These are phyloP conservation scores for Lepidium didymum DNA, from an alignment of 345 rosid species.

Conservation along the genomic window DNA sequence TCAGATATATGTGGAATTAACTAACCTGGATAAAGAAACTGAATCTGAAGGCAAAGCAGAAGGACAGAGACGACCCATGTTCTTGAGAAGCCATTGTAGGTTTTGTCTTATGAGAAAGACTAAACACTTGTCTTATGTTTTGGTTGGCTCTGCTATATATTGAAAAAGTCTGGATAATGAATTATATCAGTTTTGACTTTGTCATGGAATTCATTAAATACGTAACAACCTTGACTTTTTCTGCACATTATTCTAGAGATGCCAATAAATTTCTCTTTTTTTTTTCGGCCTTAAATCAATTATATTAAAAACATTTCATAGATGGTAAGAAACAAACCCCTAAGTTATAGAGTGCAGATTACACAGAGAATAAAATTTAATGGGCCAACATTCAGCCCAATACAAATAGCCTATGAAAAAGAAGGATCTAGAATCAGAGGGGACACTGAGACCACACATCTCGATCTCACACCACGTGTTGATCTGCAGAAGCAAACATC, in stretches of 20 bases:
- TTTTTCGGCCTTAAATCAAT: no score
- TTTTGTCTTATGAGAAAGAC: neutral
- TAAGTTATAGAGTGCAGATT: no score
- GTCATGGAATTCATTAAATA: neutral
- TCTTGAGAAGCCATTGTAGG: neutral
- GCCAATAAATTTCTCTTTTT: neutral
- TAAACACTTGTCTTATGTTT: neutral
- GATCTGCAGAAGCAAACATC: no score
- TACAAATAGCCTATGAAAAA: neutral
- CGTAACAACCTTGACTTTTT: neutral
- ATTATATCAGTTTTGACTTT: neutral
- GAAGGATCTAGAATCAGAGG: no score
- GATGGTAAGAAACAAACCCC: no score
- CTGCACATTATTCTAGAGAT: neutral
- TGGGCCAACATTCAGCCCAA: neutral
- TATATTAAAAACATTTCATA: no score
- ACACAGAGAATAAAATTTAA: no score
- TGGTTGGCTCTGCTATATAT: neutral
- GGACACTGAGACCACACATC: no score
- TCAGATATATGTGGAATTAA: neutral
- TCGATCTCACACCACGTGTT: no score
- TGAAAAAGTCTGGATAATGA: neutral
- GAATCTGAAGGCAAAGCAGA: neutral
- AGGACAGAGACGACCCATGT: neutral
- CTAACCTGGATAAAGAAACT: conserved; percentile 10